Conservation (phyloP, 345 rosid species). For the Corchorus capsularis region DNA sequence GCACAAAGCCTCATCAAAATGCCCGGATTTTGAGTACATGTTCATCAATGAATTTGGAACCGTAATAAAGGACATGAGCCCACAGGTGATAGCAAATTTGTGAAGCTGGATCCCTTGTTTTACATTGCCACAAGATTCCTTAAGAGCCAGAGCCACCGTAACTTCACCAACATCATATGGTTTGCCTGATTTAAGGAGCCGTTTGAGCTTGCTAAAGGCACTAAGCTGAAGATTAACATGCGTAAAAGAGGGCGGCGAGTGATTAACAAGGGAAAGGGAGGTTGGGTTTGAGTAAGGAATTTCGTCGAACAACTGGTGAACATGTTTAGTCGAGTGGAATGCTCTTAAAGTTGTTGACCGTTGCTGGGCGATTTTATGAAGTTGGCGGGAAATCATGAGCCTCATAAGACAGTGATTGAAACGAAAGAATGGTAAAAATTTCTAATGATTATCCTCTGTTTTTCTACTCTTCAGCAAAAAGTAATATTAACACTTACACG, state of each 20-base stretch:
- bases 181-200: conserved; percentile 38
- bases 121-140: conserved; percentile 60
- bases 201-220: conserved; percentile 47
- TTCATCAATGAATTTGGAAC: conserved; percentile 75
- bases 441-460: too few relatives aligned
- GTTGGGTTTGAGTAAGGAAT: conserved; percentile 25
- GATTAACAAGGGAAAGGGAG: conserved; percentile 29
- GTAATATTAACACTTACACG: too few relatives aligned
- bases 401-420: background rate
- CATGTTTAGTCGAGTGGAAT: conserved; percentile 20
- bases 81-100: conserved; percentile 62
- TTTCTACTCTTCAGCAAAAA: too few relatives aligned
- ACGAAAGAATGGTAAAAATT: background rate
- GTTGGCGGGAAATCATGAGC: conserved; percentile 33
- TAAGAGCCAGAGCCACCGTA: conserved; percentile 63
- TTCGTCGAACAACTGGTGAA: conserved; percentile 39
- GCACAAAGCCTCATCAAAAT: conserved; percentile 48
- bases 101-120: conserved; percentile 66
- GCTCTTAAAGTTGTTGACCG: background rate
- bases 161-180: conserved; percentile 42
- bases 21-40: conserved; percentile 63
- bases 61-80: conserved; percentile 50
- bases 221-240: conserved; percentile 35
- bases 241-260: conserved; percentile 39
- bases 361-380: conserved; percentile 17